phyloP scores from a whole-genome alignment of 192 early-diverging fungal genomes.

The Backusella tuberculispora region DNA sequence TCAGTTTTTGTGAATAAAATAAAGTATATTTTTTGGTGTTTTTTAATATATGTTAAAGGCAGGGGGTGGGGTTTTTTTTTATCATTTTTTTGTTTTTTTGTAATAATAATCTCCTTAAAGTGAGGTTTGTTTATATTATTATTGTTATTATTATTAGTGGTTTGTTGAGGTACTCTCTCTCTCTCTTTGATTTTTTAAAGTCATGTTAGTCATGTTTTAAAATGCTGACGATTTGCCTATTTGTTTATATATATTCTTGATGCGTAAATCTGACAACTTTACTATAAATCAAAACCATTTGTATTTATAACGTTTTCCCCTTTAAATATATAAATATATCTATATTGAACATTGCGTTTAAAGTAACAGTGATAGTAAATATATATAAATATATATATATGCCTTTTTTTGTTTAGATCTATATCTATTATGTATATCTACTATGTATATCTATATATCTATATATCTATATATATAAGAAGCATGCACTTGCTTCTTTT shows the following conservation, averaged over 20 bases:
- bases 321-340: background rate
- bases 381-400: background rate
- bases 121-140: background rate
- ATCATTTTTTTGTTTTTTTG: too few relatives aligned
- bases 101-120: background rate
- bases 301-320: background rate
- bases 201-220: background rate
- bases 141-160: too few relatives aligned
- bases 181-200: background rate
- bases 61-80: background rate
- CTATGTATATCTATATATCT: background rate
- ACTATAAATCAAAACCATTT: background rate
- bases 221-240: background rate
- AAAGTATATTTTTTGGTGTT: background rate
- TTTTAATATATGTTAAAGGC: background rate
- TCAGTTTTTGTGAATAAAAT: background rate
- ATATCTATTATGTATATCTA: background rate
- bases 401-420: constrained; percentile 3
- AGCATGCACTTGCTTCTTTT: background rate
- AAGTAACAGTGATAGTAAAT: background rate
- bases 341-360: too few relatives aligned
- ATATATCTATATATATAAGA: constrained; percentile 1
- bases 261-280: constrained; percentile 12
- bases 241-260: background rate
- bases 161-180: background rate